A percentile compares a stretch with the other conserved stretches of the same genome.
Conservation (phyloP, 1,139 yeast species). For the Debaryomycetaceae sp. region DNA sequence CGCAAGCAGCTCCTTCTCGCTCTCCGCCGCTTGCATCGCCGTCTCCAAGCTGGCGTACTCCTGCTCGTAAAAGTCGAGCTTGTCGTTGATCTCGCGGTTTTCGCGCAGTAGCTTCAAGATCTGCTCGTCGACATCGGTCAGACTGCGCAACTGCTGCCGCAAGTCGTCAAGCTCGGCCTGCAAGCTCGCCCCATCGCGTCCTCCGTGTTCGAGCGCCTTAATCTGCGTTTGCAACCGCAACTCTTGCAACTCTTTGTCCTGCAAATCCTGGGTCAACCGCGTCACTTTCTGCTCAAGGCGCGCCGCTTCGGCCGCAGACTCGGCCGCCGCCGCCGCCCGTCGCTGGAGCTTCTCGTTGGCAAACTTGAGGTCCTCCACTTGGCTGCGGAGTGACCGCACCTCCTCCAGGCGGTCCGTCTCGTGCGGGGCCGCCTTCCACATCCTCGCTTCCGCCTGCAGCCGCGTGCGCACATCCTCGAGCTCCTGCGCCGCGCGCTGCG, state of each 20-base stretch:
- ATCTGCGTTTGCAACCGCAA: conserved; percentile 20
- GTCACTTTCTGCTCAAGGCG: conserved; percentile 12
- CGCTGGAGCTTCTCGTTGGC: too few relatives aligned
- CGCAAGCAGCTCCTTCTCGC: conserved; percentile 14
- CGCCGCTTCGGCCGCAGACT: too few relatives aligned
- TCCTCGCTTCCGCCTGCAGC: too few relatives aligned
- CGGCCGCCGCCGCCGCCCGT: too few relatives aligned
- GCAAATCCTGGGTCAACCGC: conserved; percentile 15
- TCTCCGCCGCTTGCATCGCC: conserved; percentile 14
- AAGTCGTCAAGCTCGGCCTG: conserved; percentile 12
- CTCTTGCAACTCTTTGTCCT: conserved; percentile 20
- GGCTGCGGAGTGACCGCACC: conserved; percentile 4
- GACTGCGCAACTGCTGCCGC: conserved; percentile 8
- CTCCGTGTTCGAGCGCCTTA: conserved; percentile 15
- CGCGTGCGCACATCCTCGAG: too few relatives aligned
- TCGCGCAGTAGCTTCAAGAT: conserved; percentile 11
- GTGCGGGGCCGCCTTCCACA: too few relatives aligned
- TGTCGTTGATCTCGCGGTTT: conserved; percentile 20
- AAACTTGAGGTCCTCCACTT: conserved; percentile 5
- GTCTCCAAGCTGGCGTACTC: conserved; percentile 23
- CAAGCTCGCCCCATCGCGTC: conserved; percentile 4
- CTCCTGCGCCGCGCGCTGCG: too few relatives aligned
- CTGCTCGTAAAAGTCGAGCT: conserved; percentile 22
- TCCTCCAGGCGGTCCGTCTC: conserved; percentile 11
- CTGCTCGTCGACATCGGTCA: conserved; percentile 2